Evolutionary conservation across 2,329 filamentous ascomycete genomes (phyloP), one percentile per base, ranked within the genome.

Genomic region (Penicillium concentricum): DNA sequence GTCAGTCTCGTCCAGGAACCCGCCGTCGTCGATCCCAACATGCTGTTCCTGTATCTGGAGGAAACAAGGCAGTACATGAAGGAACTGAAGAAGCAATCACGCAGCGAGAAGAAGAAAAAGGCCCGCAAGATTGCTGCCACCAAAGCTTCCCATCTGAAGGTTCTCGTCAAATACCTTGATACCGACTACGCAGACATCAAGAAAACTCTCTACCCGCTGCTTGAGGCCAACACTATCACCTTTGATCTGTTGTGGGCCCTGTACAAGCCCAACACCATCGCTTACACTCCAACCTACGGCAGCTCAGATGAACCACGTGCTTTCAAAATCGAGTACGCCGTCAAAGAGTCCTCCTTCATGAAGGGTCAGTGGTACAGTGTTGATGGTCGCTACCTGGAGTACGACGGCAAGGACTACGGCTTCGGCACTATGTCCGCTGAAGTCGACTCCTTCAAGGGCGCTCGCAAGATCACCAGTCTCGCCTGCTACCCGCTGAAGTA

Each of bases 201-300:
- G 70, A 90, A 91, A 72, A 89, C 87, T 2, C 81, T 96, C 0
- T 88, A 92, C 63, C 89, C 91, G 0, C 85, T 96, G 75, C 79
- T 96, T 2, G 84, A 91, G 61, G 89, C 87, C 32, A 90, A 91
- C 9, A 86, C 91, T 43, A 95, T 96, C 70, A 95, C 91, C 0
- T 96, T 92, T 65, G 91, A 96, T 56, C 81, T 95, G 2, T 78
- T 95, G 1, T 96, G 92, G 92, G 91, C 91, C 0, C 76, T 96
- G 4, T 95, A 89, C 82, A 95, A 94, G 68, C 92, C 92, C 0
- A 90, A 91, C 66, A 91, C 90, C 0, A 83, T 96, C 20, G 88
- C 86, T 1, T 93, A 88, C 70, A 85, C 88, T 0, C 84, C 85
- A 0, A 93, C 90, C 0, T 96, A 96, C 61, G 89, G 89, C 3